A percentile compares a stretch with the other conserved stretches of the same genome.
Conservation (phyloP, 176 grass and related monocot species). For the Lolium rigidum region DNA sequence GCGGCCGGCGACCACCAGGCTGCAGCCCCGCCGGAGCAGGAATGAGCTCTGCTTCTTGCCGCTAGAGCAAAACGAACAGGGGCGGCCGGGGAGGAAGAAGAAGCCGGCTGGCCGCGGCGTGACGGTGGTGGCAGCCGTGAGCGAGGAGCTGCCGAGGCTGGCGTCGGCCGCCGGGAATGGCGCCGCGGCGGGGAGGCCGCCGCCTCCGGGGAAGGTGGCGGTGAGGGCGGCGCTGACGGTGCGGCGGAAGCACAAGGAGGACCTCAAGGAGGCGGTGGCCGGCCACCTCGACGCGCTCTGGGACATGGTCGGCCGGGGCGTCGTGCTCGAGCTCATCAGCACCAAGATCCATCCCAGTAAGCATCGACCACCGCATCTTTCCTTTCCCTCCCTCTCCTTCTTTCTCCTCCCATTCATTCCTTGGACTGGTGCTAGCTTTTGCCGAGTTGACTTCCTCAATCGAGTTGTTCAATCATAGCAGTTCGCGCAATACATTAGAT, state of each 20-base stretch:
- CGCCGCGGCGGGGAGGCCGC: neutral
- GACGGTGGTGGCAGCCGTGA: constrained; percentile 70
- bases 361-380: too few relatives aligned
- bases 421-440: neutral
- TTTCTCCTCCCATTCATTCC: neutral
- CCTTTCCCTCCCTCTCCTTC: neutral
- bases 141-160: constrained; percentile 65
- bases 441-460: constrained; percentile 30
- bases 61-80: neutral
- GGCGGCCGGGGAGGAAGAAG: neutral
- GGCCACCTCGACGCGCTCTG: constrained; percentile 82
- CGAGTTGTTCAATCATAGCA: neutral
- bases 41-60: constrained; percentile 52
- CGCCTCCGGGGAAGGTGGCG: constrained; percentile 46
- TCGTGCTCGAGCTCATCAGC: constrained; percentile 93
- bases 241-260: constrained; percentile 94
- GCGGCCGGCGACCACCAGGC: neutral
- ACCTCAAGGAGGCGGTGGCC: constrained; percentile 83
- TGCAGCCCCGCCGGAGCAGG: neutral
- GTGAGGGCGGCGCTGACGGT: constrained; percentile 88
- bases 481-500: neutral
- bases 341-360: constrained; percentile 87
- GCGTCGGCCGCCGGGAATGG: constrained; percentile 38
- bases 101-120: constrained; percentile 7
- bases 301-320: constrained; percentile 85